phyloP scores from a whole-genome alignment of 371 early-diverging fungal genomes.

The Haplosporangium sp. region DNA sequence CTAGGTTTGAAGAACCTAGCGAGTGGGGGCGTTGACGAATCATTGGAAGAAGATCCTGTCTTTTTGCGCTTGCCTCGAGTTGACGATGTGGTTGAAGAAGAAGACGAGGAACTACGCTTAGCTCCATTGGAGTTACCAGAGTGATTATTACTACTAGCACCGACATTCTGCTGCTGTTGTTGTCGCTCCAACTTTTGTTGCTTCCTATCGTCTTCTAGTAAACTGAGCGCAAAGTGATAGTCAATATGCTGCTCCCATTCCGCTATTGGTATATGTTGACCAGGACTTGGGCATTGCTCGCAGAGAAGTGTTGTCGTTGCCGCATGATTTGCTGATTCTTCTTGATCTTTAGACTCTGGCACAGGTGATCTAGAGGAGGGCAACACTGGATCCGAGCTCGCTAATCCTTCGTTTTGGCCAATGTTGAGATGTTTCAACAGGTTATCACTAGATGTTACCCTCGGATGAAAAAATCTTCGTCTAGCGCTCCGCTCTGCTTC shows the following conservation, averaged over 20 bases:
- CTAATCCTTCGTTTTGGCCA: not conserved
- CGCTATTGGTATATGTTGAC: slow-evolving; percentile 39
- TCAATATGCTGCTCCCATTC: slow-evolving; percentile 65
- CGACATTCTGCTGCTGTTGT: slow-evolving; percentile 19
- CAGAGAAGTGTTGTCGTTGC: slow-evolving; percentile 44
- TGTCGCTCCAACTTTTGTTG: slow-evolving; percentile 44
- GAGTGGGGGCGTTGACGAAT: slow-evolving; percentile 3
- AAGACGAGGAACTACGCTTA: slow-evolving; percentile 12
- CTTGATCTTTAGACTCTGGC: not conserved
- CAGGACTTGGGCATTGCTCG: slow-evolving; percentile 55
- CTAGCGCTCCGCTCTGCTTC: not conserved
- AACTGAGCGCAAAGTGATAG: slow-evolving; percentile 62
- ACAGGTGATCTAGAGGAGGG: not conserved
- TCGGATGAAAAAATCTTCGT: slow-evolving; percentile 28
- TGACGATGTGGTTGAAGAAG: not conserved
- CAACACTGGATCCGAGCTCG: not conserved
- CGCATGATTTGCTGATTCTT: not conserved
- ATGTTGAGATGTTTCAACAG: slow-evolving; percentile 20
- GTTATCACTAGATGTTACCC: not conserved
- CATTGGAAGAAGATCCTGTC: not conserved
- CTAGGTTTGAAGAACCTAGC: slow-evolving; percentile 41
- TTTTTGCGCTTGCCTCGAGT: slow-evolving; percentile 35
- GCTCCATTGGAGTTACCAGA: not conserved
- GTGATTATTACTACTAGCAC: not conserved
- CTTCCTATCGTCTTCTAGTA: slow-evolving; percentile 61